Conservation (phyloP, 352 stramenopile species). For the Pythium volutum region DNA sequence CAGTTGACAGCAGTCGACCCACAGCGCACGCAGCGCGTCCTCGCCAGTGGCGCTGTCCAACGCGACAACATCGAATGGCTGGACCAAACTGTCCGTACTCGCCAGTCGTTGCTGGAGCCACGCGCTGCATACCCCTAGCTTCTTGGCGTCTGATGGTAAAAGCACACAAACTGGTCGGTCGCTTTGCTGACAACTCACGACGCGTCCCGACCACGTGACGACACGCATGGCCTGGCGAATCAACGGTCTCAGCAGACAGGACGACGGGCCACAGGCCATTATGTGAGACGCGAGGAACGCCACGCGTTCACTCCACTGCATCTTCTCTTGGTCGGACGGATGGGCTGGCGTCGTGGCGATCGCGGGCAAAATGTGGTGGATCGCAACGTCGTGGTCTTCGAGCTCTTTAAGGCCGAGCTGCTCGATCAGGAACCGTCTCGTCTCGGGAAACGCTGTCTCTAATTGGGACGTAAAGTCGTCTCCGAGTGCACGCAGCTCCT, state of each 20-base stretch:
- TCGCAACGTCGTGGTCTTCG: slow-evolving; percentile 69
- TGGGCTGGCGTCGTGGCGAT: slow-evolving; percentile 19
- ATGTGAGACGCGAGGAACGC: slow-evolving; percentile 22
- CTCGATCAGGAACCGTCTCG: slow-evolving; percentile 48
- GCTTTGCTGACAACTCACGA: neutral
- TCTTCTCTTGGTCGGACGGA: neutral
- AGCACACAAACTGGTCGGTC: slow-evolving; percentile 10
- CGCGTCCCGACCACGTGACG: slow-evolving; percentile 15
- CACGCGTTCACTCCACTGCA: slow-evolving; percentile 13
- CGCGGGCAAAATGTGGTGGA: slow-evolving; percentile 54
- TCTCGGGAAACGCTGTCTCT: slow-evolving; percentile 17
- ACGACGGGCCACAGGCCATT: neutral
- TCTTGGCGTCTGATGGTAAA: slow-evolving; percentile 5
- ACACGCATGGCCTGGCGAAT: slow-evolving; percentile 19
- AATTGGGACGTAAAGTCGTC: slow-evolving; percentile 36
- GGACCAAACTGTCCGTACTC: neutral
- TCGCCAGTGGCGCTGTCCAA: slow-evolving; percentile 15
- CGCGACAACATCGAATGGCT: slow-evolving; percentile 12
- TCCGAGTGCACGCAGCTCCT: slow-evolving; percentile 42
- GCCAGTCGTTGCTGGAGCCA: slow-evolving; percentile 13
- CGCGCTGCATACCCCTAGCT: neutral
- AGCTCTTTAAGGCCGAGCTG: slow-evolving; percentile 60
- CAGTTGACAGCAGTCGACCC: slow-evolving; percentile 42
- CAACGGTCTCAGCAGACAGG: neutral
- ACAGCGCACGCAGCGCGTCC: slow-evolving; percentile 30